Percentiles rank a stretch among this genome's conserved stretches.
Evolutionary conservation across 2,329 filamentous ascomycete genomes (phyloP).

Genomic region (Phaeosphaeriaceae sp.): DNA sequence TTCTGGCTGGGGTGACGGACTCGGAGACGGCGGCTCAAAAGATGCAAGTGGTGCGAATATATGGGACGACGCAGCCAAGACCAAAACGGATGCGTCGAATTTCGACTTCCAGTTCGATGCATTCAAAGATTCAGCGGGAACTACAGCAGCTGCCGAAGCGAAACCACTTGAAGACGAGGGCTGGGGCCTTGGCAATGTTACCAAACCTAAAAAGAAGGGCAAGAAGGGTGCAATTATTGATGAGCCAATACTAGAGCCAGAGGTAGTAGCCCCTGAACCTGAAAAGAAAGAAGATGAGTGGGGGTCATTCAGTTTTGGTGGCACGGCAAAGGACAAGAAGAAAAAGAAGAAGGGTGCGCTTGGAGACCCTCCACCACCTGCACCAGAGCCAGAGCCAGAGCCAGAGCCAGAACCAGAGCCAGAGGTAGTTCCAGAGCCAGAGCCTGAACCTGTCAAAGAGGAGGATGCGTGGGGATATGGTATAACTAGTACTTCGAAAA

Average conservation of each 20-base stretch:
- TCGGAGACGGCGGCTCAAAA: conserved; percentile 32
- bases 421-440: conserved; percentile 9
- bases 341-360: conserved; percentile 43
- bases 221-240: conserved; percentile 44
- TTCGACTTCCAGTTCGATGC: conserved; percentile 48
- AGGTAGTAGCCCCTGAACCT: conserved; percentile 27
- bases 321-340: conserved; percentile 40
- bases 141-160: conserved; percentile 25
- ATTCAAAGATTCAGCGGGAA: conserved; percentile 24
- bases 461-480: conserved; percentile 35
- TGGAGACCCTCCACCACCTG: conserved; percentile 35
- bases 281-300: conserved; percentile 35
- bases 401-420: conserved; percentile 38
- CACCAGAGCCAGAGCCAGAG: conserved; percentile 33
- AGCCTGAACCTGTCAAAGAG: no score
- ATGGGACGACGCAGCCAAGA: conserved; percentile 43
- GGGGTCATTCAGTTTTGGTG: conserved; percentile 36
- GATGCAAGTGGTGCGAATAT: conserved; percentile 42
- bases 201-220: conserved; percentile 53
- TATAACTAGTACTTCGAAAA: conserved; percentile 29
- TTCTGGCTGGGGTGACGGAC: conserved; percentile 35
- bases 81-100: conserved; percentile 43
- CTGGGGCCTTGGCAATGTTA: conserved; percentile 44
- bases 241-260: conserved; percentile 27
- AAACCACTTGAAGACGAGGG: conserved; percentile 37